Conservation (phyloP, 768 basidiomycete genomes). For the Gautieria morchelliformis region DNA sequence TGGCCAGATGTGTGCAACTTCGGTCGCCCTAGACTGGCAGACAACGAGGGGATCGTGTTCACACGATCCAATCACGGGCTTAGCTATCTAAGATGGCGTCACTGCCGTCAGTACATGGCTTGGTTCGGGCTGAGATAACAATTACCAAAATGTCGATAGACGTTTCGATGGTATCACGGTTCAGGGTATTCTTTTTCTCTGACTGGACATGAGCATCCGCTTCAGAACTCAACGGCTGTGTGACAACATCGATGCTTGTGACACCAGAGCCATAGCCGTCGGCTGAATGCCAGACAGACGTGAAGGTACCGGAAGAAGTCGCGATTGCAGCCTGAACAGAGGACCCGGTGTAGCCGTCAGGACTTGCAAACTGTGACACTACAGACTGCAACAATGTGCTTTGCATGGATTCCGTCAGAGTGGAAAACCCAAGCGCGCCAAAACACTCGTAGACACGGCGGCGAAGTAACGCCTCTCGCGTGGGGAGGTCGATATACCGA, state of each 20-base stretch:
- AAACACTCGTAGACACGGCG: constrained; percentile 88
- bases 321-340: constrained; percentile 89
- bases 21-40: constrained; percentile 36
- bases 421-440: constrained; percentile 64
- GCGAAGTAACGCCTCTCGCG: constrained; percentile 75
- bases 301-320: constrained; percentile 74
- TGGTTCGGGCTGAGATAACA: neutral
- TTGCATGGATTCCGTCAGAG: constrained; percentile 79
- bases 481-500: constrained; percentile 53
- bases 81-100: constrained; percentile 49
- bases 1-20: constrained; percentile 36
- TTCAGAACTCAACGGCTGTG: constrained; percentile 19
- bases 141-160: constrained; percentile 70
- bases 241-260: constrained; percentile 53
- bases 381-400: constrained; percentile 70
- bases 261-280: constrained; percentile 94
- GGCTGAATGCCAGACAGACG: constrained; percentile 72
- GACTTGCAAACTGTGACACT: constrained; percentile 74
- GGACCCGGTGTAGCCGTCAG: constrained; percentile 74
- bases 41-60: constrained; percentile 80
- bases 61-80: constrained; percentile 71
- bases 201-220: constrained; percentile 17
- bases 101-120: neutral
- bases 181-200: constrained; percentile 40
- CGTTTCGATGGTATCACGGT: constrained; percentile 73